These are phyloP conservation scores for Elsinoe fawcettii DNA, from an alignment of 2,329 filamentous ascomycete species.

Conservation along the genomic window DNA sequence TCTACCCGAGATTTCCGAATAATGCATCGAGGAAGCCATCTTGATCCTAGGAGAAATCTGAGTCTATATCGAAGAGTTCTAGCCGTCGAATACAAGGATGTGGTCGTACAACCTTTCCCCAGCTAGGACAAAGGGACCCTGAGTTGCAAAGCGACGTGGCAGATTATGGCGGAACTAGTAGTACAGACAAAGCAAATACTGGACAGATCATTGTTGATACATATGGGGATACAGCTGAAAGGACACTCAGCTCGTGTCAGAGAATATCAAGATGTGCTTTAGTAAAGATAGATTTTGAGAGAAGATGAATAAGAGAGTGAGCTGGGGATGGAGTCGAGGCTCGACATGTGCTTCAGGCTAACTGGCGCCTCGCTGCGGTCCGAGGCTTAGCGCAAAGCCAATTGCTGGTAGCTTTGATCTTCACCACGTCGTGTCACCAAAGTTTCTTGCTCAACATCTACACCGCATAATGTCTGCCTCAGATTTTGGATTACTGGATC, in stretches of 20 bases:
- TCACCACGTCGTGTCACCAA: neutral
- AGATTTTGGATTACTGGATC: conserved; percentile 15
- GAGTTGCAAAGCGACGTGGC: neutral
- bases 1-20: neutral
- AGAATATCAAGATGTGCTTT: no score
- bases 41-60: neutral
- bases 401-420: neutral
- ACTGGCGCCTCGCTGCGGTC: neutral
- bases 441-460: neutral
- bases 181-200: neutral
- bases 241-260: neutral
- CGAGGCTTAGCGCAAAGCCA: neutral
- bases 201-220: conserved; percentile 4
- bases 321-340: neutral
- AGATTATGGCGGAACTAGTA: neutral
- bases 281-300: neutral
- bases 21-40: neutral
- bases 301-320: neutral
- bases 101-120: neutral
- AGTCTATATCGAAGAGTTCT: neutral
- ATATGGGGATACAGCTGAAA: neutral
- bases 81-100: neutral
- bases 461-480: neutral
- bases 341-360: conserved; percentile 8
- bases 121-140: neutral